Conservation (phyloP, 129 eudicot genomes). For the Ambrosia artemisiifolia region DNA sequence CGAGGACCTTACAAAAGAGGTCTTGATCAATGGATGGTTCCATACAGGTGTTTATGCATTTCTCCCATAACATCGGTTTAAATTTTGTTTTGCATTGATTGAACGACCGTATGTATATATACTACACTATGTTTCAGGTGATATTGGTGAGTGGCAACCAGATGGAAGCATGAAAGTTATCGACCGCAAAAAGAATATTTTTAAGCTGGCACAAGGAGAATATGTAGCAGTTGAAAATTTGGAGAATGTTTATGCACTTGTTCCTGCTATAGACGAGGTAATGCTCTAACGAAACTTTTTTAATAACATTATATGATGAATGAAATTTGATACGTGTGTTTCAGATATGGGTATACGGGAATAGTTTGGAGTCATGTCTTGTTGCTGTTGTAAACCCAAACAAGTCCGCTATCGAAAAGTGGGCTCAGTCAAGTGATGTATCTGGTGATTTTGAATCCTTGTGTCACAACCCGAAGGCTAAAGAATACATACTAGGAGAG, state of each 20-base stretch:
- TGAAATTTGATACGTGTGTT: not conserved
- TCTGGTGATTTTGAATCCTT: constrained; percentile 59
- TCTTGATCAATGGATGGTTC: constrained; percentile 75
- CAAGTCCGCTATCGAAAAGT: constrained; percentile 54
- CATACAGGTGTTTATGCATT: constrained; percentile 50
- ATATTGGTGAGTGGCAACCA: constrained; percentile 88
- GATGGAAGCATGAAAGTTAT: constrained; percentile 87
- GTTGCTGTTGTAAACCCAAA: constrained; percentile 79
- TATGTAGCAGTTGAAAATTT: constrained; percentile 93
- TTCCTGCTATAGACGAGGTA: constrained; percentile 62
- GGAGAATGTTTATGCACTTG: constrained; percentile 74
- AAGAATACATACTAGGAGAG: constrained; percentile 61
- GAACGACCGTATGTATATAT: not conserved
- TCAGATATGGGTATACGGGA: constrained; percentile 92
- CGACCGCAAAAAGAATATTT: constrained; percentile 85
- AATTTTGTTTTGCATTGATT: not conserved
- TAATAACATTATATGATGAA: not conserved
- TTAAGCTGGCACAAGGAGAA: constrained; percentile 91
- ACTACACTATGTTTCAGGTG: constrained; percentile 43
- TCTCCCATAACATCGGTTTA: not conserved
- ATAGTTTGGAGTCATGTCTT: constrained; percentile 79
- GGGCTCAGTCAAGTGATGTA: constrained; percentile 57
- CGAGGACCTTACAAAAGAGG: constrained; percentile 83
- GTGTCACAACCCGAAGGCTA: constrained; percentile 62
- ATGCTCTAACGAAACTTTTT: not conserved